Evolutionary conservation across 257 asterid species (phyloP).

Genomic region (Striga asiatica): DNA sequence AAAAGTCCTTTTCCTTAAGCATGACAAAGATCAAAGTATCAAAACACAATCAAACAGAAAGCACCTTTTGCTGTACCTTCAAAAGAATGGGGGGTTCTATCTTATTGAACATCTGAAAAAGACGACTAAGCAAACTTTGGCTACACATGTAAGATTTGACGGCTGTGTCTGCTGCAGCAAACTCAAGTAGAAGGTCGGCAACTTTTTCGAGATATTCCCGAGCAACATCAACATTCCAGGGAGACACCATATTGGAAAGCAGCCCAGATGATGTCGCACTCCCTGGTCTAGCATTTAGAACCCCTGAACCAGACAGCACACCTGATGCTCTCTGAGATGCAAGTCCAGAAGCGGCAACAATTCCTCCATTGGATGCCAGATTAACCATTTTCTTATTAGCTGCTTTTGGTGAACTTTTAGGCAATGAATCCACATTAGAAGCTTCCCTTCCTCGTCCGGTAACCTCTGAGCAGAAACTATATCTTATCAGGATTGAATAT

Average conservation of each 20-base stretch:
- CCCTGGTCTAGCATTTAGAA: constrained; percentile 91
- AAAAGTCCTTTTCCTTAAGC: constrained; percentile 5
- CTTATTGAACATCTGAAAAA: constrained; percentile 96
- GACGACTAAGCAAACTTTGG: constrained; percentile 94
- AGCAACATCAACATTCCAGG: constrained; percentile 95
- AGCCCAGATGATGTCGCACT: constrained; percentile 94
- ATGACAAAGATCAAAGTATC: constrained; percentile 2
- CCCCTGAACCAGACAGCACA: constrained; percentile 94
- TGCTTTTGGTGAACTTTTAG: constrained; percentile 61
- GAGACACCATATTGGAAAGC: constrained; percentile 73
- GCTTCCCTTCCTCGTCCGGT: constrained; percentile 81
- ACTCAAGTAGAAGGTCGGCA: constrained; percentile 94
- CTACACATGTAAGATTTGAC: constrained; percentile 94
- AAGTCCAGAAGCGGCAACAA: constrained; percentile 48
- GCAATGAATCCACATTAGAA: constrained; percentile 52
- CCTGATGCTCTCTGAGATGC: constrained; percentile 87
- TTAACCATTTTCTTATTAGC: constrained; percentile 59
- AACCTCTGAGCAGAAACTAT: constrained; percentile 49
- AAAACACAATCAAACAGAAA: constrained; percentile 5
- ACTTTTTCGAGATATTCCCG: constrained; percentile 92
- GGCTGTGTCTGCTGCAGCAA: constrained; percentile 85
- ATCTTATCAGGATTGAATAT: constrained; percentile 11
- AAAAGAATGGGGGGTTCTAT: constrained; percentile 91
- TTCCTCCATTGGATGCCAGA: constrained; percentile 41
- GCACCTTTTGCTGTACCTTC: constrained; percentile 39